Evolutionary conservation across 148 eudicot genomes (phyloP), one percentile per base, ranked within the genome.

Genomic region (Silene uniflora): DNA sequence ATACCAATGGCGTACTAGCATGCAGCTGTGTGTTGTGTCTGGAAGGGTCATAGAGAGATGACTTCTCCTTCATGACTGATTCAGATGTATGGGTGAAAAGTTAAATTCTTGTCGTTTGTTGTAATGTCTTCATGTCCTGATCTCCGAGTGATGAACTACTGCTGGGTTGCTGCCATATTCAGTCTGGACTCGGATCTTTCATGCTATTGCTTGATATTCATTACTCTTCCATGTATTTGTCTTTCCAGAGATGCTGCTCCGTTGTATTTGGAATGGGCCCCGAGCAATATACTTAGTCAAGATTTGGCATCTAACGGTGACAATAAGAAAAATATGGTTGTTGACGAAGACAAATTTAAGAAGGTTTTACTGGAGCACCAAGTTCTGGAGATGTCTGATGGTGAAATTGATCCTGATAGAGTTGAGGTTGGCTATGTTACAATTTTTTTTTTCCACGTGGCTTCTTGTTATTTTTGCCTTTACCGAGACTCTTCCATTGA

Each of bases 231-330:
- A 35, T 32, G 76, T 72, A 67, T 68, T 21, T 62, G 70, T 68
- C 17, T 62, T 17, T 54, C 17, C 80, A 95, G 99, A 85, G 99
- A 88, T 77, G 87, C n/a, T n/a, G n/a, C 87, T 77, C 96, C 94
- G 18, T 75, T 95, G 65, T 95, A 92, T 83, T 76, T 95, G 86
- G 96, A 95, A 83, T 92, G 97, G 99, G 96, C 99, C 73, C 99
- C 97, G 72, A 85, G 72, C 18, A 74, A 87, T 72, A 89, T 95
- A 59, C 89, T 94, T 54, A 80, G 75, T 82, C 88, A 72, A 78
- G 78, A 79, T 74, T 58, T 82, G 59, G 55, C 75, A 71, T 62
- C 75, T 62, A 29, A 68, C 23, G 78, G 63, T 62, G 84, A 78
- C 77, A 69, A 64, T 39, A 84, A 73, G 23, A 84, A 68, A 46